These are phyloP conservation scores for Candida vartiovaarae DNA, from an alignment of 805 yeast species.

Conservation along the genomic window DNA sequence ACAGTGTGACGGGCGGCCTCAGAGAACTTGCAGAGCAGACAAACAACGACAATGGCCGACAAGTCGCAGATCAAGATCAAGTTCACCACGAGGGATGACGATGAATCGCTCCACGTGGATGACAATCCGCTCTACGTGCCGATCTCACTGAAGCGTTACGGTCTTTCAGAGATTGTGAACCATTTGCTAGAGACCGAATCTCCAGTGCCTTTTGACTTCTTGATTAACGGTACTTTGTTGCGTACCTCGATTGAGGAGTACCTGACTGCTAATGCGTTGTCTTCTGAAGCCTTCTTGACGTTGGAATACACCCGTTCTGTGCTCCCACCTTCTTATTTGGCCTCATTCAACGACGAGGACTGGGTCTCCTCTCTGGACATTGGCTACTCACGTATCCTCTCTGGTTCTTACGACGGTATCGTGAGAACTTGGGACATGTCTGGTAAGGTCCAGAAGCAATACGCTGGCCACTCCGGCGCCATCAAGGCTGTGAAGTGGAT, in stretches of 20 bases:
- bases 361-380: slow-evolving; percentile 76
- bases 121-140: slow-evolving; percentile 89
- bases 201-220: slow-evolving; percentile 87
- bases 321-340: slow-evolving; percentile 87
- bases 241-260: slow-evolving; percentile 78
- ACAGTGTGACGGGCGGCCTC: background rate
- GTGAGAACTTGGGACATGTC: slow-evolving; percentile 82
- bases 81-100: slow-evolving; percentile 81
- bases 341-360: slow-evolving; percentile 87
- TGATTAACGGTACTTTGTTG: slow-evolving; percentile 77
- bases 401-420: slow-evolving; percentile 93
- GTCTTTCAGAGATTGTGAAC: slow-evolving; percentile 91
- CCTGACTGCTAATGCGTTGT: slow-evolving; percentile 65
- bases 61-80: slow-evolving; percentile 72
- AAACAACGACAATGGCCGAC: slow-evolving; percentile 17
- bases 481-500: slow-evolving; percentile 79
- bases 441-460: slow-evolving; percentile 74
- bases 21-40: background rate
- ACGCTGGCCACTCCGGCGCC: slow-evolving; percentile 84
- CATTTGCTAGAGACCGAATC: slow-evolving; percentile 59
- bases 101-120: slow-evolving; percentile 62
- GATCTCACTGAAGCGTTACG: slow-evolving; percentile 76
- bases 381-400: slow-evolving; percentile 47
- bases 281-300: slow-evolving; percentile 70
- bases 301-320: slow-evolving; percentile 90